phyloP scores from a whole-genome alignment of 2,329 filamentous ascomycete genomes.

The Stromatinia cepivora region DNA sequence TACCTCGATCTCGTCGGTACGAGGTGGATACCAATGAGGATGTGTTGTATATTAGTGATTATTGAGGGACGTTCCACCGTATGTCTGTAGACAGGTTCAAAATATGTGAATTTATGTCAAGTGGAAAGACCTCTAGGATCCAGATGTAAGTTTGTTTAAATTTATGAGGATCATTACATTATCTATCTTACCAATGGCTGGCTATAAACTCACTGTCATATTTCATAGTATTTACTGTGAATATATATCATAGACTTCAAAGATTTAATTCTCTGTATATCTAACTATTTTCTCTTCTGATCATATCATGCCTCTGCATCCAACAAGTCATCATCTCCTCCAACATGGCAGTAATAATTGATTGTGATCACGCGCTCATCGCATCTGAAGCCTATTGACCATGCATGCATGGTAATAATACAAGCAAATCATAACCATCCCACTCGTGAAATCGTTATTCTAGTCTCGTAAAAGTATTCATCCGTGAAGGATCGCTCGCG shows the following conservation, averaged over 20 bases:
- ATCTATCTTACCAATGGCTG: neutral
- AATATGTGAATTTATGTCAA: neutral
- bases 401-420: conserved; percentile 1
- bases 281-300: conserved; percentile 1
- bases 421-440: conserved; percentile 6
- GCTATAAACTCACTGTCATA: neutral
- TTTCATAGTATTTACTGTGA: neutral
- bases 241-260: neutral
- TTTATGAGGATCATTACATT: too few relatives aligned
- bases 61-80: neutral
- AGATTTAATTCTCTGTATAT: neutral
- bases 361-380: neutral
- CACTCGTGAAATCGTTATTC: conserved; percentile 9
- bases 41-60: conserved; percentile 9
- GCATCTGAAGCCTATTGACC: neutral
- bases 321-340: neutral
- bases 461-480: conserved; percentile 7
- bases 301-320: neutral
- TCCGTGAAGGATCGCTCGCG: neutral
- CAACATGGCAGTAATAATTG: neutral
- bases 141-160: too few relatives aligned
- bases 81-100: neutral
- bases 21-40: neutral
- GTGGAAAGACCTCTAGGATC: too few relatives aligned
- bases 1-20: neutral